Evolutionary conservation across 345 rosid genomes (phyloP).

Genomic region (Rhodamnia argentea): DNA sequence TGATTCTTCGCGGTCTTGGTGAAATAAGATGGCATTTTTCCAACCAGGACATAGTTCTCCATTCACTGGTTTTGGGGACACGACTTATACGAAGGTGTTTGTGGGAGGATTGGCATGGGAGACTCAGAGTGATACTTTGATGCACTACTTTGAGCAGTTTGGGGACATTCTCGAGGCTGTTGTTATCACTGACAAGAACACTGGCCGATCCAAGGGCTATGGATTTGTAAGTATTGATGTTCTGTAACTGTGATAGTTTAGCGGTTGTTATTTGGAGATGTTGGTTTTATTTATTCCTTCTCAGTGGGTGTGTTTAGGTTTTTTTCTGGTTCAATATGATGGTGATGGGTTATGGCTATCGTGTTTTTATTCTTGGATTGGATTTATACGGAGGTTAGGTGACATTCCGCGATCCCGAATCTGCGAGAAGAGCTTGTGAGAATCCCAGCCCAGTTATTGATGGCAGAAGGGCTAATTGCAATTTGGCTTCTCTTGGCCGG

Average conservation of each 20-base stretch:
- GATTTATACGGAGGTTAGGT: slow-evolving; percentile 6
- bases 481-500: slow-evolving; percentile 28
- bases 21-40: slow-evolving; percentile 3
- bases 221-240: slow-evolving; percentile 20
- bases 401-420: slow-evolving; percentile 16
- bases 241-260: neutral
- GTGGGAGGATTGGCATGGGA: slow-evolving; percentile 39
- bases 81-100: slow-evolving; percentile 21
- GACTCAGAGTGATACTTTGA: slow-evolving; percentile 21
- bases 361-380: neutral
- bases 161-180: slow-evolving; percentile 35
- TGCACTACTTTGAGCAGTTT: slow-evolving; percentile 24
- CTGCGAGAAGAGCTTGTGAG: slow-evolving; percentile 28
- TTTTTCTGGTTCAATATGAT: neutral
- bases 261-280: neutral
- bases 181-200: slow-evolving; percentile 29
- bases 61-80: slow-evolving; percentile 12
- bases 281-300: neutral
- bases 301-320: neutral
- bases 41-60: slow-evolving; percentile 8
- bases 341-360: neutral
- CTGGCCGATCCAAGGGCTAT: slow-evolving; percentile 36
- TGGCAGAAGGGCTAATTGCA: slow-evolving; percentile 31
- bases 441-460: slow-evolving; percentile 30
- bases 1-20: neutral